Base-by-base conservation (phyloP, 1,284 basidiomycete genomes). In the Cerioporus squamosus region DNA sequence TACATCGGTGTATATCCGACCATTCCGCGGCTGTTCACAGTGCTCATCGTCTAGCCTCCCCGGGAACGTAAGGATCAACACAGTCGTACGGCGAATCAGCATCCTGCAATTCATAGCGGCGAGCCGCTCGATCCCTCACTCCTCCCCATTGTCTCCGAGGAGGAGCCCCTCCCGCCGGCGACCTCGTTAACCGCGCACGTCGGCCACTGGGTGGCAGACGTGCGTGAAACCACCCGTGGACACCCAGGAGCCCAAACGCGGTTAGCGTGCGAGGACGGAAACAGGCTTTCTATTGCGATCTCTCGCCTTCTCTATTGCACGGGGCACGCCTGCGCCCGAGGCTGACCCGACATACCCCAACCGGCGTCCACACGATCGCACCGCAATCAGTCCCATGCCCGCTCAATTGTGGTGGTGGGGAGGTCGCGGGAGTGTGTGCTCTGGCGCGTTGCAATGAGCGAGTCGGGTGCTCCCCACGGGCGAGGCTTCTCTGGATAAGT, bases 1-100 rank as follows among this genome's bases (percentile, higher is more conserved):
- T 61, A 44, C 62, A 46, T 44, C 62, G 59, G 62, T 53, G 59
- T 61, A 64, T 61, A 51, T 64, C 62, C 62, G 62, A 64, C 60
- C 57, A 61, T 64, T 57, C 40, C 26, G 59, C 62, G 33, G 44
- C 53, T 49, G 57, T 48, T 57, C 60, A 45, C 59, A 59, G 59
- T 59, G 55, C 53, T 55, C 40, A 10, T 10, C 47, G 44, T 45
- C 47, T 53, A 43, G 50, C 20, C 42, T 44, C 53, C 53, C 52
- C 51, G 49, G 40, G 33, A 31, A 23, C 33, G 10, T 43, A 26
- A 42, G 12, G 50, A n/a, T n/a, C 42, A 36, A 39, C 22, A 53
- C 29, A 51, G 48, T 44, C 24, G 39, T 23, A 39, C 29, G 39
- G n/a, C 22, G 29, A 44, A 55, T 45, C 33, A 50, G 39, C n/a